Conservation (phyloP, 768 basidiomycete species). For the Antrodiella citrinella region DNA sequence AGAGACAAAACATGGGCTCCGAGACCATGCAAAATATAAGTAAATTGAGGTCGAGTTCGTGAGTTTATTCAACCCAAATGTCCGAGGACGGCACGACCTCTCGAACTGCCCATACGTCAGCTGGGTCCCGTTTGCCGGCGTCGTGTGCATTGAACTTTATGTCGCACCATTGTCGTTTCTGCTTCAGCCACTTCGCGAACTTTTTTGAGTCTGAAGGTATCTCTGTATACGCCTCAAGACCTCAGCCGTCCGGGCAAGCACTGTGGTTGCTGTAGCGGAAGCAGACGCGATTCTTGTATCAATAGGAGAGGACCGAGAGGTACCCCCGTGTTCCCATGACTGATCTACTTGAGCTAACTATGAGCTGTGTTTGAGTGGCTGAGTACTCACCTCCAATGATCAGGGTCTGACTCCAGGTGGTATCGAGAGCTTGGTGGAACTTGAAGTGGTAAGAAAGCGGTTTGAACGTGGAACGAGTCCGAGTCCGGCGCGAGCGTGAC, state of each 20-base stretch:
- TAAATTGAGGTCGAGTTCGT: slow-evolving; percentile 2
- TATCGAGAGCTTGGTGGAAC: no score
- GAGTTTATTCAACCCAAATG: neutral
- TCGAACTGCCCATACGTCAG: neutral
- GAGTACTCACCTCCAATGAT: no score
- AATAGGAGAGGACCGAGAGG: neutral
- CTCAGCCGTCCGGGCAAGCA: neutral
- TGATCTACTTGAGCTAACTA: no score
- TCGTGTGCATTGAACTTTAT: neutral
- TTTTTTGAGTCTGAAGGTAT: neutral
- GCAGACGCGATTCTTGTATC: neutral
- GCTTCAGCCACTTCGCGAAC: slow-evolving; percentile 1
- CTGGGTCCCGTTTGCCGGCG: neutral
- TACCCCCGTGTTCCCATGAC: neutral
- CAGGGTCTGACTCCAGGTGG: no score
- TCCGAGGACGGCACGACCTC: neutral
- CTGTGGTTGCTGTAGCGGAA: neutral
- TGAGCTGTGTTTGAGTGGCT: no score
- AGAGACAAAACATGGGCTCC: neutral
- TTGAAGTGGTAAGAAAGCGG: no score
- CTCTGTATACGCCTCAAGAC: neutral
- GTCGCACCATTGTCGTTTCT: neutral
- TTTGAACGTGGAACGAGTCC: no score
- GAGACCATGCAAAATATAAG: neutral
- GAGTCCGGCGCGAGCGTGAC: no score